Percentiles rank a stretch among this genome's conserved stretches.
phyloP scores from a whole-genome alignment of 2,329 filamentous ascomycete species.

The Tolypocladium inflatum region DNA sequence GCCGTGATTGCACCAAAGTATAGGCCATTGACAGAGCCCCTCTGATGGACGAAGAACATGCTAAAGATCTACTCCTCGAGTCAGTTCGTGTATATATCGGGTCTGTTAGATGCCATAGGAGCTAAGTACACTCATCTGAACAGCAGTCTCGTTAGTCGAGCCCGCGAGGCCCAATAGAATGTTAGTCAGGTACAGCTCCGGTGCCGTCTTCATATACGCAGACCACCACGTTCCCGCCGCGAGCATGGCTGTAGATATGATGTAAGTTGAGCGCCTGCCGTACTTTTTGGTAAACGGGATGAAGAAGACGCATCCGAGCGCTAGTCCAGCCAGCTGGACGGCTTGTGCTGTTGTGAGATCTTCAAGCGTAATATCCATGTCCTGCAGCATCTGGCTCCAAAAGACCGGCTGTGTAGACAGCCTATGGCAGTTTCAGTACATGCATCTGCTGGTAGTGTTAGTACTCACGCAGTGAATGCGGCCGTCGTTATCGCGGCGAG shows the following conservation, averaged over 20 bases:
- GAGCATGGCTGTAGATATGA: slow-evolving; percentile 12
- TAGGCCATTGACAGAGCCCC: slow-evolving; percentile 18
- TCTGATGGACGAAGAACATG: slow-evolving; percentile 18
- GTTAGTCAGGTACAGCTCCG: slow-evolving; percentile 15
- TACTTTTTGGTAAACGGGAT: slow-evolving; percentile 24
- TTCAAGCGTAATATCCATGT: slow-evolving; percentile 14
- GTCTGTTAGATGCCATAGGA: slow-evolving; percentile 10
- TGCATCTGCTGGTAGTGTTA: not conserved
- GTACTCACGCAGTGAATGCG: slow-evolving; percentile 9
- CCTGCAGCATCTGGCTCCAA: slow-evolving; percentile 9
- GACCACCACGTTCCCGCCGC: slow-evolving; percentile 14
- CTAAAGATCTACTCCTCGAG: too few relatives aligned
- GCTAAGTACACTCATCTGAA: slow-evolving; percentile 23
- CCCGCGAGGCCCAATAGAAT: slow-evolving; percentile 22
- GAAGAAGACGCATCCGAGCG: slow-evolving; percentile 22
- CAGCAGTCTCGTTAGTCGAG: slow-evolving; percentile 27
- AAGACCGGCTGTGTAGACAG: slow-evolving; percentile 11
- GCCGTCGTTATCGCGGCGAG: slow-evolving; percentile 10
- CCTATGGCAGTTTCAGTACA: not conserved
- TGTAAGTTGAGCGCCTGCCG: slow-evolving; percentile 20
- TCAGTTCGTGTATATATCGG: slow-evolving; percentile 10
- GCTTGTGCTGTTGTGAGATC: slow-evolving; percentile 18
- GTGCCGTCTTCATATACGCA: slow-evolving; percentile 8
- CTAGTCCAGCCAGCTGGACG: slow-evolving; percentile 17
- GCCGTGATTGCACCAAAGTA: slow-evolving; percentile 22